These are phyloP conservation scores for Pseudomonodictys pantanalensis DNA, from an alignment of 495 filamentous ascomycete genomes.

Conservation along the genomic window DNA sequence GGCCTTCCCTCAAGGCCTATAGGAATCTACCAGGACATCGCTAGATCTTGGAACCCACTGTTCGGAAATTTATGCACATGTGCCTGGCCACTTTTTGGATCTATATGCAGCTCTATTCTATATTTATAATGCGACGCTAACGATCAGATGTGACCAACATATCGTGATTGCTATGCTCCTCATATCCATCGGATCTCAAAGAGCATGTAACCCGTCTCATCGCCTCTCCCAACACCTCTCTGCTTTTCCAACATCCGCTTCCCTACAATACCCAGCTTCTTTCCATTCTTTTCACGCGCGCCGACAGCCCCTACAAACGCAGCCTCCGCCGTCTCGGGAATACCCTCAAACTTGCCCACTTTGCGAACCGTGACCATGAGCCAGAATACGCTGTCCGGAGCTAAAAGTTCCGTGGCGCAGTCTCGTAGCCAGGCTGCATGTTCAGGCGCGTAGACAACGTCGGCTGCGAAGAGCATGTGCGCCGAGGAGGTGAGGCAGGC, in stretches of 20 bases:
- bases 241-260: constrained; percentile 12
- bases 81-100: too few species aligned
- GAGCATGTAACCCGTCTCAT: constrained; percentile 18
- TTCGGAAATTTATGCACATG: too few species aligned
- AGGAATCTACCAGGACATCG: too few species aligned
- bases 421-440: constrained; percentile 17
- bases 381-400: constrained; percentile 12
- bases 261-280: constrained; percentile 7
- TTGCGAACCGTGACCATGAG: constrained; percentile 19
- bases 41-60: too few species aligned
- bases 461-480: constrained; percentile 16
- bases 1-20: too few species aligned
- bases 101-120: too few species aligned
- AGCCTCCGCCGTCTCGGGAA: constrained; percentile 16
- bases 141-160: too few species aligned
- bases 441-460: constrained; percentile 18
- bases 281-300: background rate
- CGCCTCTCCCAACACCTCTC: constrained; percentile 15
- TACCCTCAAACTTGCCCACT: constrained; percentile 16
- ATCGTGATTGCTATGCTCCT: too few species aligned
- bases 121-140: too few species aligned
- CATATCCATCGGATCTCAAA: constrained; percentile 16
- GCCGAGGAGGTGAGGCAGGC: background rate
- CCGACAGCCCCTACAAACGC: background rate
- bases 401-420: constrained; percentile 14